These are phyloP conservation scores for Prunus mume DNA, from an alignment of 306 rosid species.

Conservation along the genomic window DNA sequence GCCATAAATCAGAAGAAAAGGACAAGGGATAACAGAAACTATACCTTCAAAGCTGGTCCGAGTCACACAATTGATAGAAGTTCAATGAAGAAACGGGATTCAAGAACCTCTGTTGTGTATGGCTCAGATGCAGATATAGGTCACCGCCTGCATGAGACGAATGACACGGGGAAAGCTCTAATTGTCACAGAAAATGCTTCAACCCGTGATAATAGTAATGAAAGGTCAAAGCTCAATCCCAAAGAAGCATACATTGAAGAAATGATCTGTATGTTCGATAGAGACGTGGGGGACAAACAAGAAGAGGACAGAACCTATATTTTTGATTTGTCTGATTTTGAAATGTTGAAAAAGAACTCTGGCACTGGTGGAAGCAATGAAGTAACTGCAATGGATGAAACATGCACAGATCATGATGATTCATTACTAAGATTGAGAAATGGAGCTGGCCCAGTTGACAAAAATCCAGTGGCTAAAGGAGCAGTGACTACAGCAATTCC, in stretches of 20 bases:
- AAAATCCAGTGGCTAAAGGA: not conserved
- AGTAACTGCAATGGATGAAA: conserved; percentile 9
- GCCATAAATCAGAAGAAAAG: conserved; percentile 25
- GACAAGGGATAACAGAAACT: conserved; percentile 10
- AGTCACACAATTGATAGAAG: conserved; percentile 4
- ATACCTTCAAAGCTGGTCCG: conserved; percentile 12
- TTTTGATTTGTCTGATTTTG: conserved; percentile 36
- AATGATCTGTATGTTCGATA: conserved; percentile 22
- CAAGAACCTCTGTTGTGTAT: conserved; percentile 18
- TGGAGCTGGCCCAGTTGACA: conserved; percentile 1
- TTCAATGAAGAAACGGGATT: conserved; percentile 10
- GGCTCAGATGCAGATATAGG: conserved; percentile 15
- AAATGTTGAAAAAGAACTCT: conserved; percentile 26
- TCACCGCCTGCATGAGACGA: not conserved
- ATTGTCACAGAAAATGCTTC: conserved; percentile 16
- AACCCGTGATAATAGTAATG: conserved; percentile 3
- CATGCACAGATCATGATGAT: conserved; percentile 10
- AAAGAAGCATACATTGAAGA: conserved; percentile 37
- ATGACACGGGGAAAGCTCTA: conserved; percentile 4
- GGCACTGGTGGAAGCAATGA: conserved; percentile 10
- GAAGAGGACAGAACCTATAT: conserved; percentile 25
- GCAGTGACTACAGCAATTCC: not conserved
- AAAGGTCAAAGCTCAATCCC: conserved; percentile 2
- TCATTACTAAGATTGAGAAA: conserved; percentile 3
- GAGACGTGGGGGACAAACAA: conserved; percentile 24